Conservation (phyloP, 345 rosid genomes). For the Salix caprea region DNA sequence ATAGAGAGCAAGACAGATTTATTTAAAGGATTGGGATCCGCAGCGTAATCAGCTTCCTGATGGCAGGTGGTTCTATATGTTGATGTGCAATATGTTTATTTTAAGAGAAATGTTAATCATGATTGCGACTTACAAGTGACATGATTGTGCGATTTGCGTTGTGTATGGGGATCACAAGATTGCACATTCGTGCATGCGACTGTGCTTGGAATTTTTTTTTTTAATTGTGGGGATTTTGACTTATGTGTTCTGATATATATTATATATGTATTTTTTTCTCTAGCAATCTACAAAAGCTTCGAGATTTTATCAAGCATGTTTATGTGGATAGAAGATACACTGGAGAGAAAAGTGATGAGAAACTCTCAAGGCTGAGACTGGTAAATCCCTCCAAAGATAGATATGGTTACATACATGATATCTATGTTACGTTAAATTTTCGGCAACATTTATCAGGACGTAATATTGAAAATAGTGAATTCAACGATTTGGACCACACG, state of each 20-base stretch:
- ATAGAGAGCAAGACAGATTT: constrained; percentile 73
- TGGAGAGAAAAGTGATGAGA: constrained; percentile 45
- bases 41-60: constrained; percentile 68
- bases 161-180: neutral
- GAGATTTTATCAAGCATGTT: constrained; percentile 79
- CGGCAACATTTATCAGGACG: neutral
- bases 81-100: neutral
- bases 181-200: neutral
- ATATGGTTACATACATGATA: neutral
- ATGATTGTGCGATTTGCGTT: neutral
- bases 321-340: constrained; percentile 69
- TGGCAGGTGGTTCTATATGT: constrained; percentile 48
- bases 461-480: neutral
- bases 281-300: constrained; percentile 65
- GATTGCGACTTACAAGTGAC: neutral
- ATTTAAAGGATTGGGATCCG: constrained; percentile 70
- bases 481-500: neutral
- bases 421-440: neutral
- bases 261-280: constrained; percentile 8
- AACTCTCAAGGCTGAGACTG: constrained; percentile 40
- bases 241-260: constrained; percentile 16
- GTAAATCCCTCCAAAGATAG: constrained; percentile 29
- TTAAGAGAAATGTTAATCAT: neutral
- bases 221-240: neutral
- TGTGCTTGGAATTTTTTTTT: neutral